Percentiles rank a stretch among this genome's conserved stretches.
phyloP scores from a whole-genome alignment of 176 grass and related monocot genomes.

The Ampelocalamus luodianensis region DNA sequence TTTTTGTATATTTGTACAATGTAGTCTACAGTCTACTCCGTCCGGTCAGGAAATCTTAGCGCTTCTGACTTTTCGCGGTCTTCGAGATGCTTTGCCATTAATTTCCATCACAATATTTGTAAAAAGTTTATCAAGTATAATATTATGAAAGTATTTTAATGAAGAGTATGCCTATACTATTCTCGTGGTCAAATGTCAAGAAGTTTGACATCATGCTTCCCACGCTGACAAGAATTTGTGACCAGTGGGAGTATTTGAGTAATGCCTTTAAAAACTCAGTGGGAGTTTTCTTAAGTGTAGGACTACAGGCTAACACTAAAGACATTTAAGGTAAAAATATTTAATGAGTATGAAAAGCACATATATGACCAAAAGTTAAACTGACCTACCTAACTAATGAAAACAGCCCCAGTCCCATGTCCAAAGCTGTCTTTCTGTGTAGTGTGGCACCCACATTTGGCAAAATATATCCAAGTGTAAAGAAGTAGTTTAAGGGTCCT shows the following conservation, averaged over 20 bases:
- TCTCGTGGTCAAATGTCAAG: background rate
- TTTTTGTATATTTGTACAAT: background rate
- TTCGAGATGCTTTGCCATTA: constrained; percentile 25
- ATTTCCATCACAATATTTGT: background rate
- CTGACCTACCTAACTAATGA: background rate
- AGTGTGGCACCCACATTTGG: constrained; percentile 13
- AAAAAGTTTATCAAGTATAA: background rate
- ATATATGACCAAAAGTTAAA: background rate
- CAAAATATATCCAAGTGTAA: constrained; percentile 35
- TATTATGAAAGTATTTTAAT: too few relatives aligned
- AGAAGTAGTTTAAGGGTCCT: constrained; percentile 6
- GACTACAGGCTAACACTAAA: background rate
- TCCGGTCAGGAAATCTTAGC: background rate
- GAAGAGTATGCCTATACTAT: background rate
- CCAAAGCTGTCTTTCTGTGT: constrained; percentile 9
- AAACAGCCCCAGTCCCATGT: background rate
- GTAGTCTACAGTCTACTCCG: constrained; percentile 7
- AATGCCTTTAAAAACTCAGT: background rate
- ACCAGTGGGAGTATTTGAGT: background rate
- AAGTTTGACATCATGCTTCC: background rate
- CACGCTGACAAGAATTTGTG: constrained; percentile 7
- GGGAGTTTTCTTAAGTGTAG: background rate
- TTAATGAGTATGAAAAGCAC: background rate
- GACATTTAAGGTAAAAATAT: background rate
- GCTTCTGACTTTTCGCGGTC: background rate